Evolutionary conservation across 192 early-diverging fungal species (phyloP).

Genomic region (Backusella mclennaniae): DNA sequence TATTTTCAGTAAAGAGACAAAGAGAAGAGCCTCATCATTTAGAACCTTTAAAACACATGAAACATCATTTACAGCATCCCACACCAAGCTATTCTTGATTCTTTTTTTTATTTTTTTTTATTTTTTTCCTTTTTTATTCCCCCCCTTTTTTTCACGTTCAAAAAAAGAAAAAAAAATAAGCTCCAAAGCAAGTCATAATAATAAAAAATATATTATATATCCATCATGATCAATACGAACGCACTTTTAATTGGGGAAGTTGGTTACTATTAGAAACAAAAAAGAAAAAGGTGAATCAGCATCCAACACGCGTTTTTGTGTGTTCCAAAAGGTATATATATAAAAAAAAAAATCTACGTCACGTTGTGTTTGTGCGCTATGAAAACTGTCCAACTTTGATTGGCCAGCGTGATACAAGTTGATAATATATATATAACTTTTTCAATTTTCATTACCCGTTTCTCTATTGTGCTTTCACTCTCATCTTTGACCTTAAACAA

Average conservation of each 20-base stretch:
- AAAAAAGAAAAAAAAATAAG: not conserved
- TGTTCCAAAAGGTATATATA: not conserved
- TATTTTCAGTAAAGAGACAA: not conserved
- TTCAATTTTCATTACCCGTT: not conserved
- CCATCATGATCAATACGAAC: no score
- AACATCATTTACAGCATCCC: conserved; percentile 1
- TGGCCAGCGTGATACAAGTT: not conserved
- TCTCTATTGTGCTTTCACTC: not conserved
- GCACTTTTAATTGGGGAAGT: no score
- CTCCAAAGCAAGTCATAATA: no score
- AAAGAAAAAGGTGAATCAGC: no score
- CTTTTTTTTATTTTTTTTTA: not conserved
- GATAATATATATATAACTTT: not conserved
- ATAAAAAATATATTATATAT: not conserved
- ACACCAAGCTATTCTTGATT: conserved; percentile 1
- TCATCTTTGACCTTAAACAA: conserved; percentile 3
- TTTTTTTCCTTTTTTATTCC: not conserved
- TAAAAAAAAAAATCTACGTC: not conserved
- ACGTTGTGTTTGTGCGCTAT: not conserved
- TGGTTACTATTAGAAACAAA: no score
- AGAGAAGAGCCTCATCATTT: not conserved
- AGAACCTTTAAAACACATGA: conserved; percentile 5
- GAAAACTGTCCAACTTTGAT: conserved; percentile 1
- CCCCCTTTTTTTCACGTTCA: not conserved
- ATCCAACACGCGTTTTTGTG: not conserved